phyloP scores from a whole-genome alignment of 805 yeast species.

The Candida methanosorbosa region DNA sequence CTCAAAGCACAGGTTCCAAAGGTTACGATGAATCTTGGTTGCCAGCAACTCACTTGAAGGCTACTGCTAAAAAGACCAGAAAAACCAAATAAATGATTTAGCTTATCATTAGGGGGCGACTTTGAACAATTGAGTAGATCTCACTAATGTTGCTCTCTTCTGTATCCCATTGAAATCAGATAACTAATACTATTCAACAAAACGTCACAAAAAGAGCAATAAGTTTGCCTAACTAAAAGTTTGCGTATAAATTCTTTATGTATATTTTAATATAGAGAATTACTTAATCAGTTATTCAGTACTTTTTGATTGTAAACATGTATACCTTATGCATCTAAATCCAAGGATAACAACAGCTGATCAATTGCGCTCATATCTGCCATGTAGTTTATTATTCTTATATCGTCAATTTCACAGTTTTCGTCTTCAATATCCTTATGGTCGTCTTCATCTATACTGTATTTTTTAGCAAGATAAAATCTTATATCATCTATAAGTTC shows the following conservation, averaged over 20 bases:
- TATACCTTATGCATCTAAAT: neutral
- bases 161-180: too few relatives aligned
- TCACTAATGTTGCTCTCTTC: too few relatives aligned
- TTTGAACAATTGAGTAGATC: too few relatives aligned
- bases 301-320: too few relatives aligned
- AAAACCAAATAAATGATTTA: constrained; percentile 14
- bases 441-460: constrained; percentile 11
- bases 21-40: constrained; percentile 43
- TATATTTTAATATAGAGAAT: too few relatives aligned
- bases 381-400: neutral
- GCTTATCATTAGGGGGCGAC: too few relatives aligned
- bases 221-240: too few relatives aligned
- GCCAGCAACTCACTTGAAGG: constrained; percentile 43
- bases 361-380: neutral
- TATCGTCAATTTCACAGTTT: neutral
- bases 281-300: too few relatives aligned
- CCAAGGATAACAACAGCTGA: neutral
- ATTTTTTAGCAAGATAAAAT: constrained; percentile 42
- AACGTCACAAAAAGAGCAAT: too few relatives aligned
- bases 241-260: neutral
- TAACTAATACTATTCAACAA: too few relatives aligned
- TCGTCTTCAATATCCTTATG: neutral
- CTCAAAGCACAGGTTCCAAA: constrained; percentile 19
- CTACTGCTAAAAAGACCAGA: constrained; percentile 22
- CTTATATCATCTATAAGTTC: constrained; percentile 74